Conservation (phyloP, 2,329 filamentous ascomycete genomes). For the Claviceps quebecensis region DNA sequence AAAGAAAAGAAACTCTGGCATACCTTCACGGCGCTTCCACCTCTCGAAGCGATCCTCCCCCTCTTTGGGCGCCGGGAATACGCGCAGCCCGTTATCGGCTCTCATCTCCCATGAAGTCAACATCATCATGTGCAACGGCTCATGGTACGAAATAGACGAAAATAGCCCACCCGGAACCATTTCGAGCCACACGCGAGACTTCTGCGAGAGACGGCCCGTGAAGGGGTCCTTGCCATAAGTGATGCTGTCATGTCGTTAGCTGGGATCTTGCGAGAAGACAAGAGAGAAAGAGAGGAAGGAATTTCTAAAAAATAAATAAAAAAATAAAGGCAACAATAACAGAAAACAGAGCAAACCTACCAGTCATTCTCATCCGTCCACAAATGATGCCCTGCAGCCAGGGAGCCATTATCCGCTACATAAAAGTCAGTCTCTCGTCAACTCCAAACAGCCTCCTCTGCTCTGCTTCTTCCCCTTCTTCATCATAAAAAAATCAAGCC, state of each 20-base stretch:
- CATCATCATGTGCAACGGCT: conserved; percentile 26
- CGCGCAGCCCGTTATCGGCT: conserved; percentile 19
- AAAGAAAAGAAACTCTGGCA: not conserved
- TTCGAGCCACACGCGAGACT: conserved; percentile 16
- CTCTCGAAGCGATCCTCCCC: conserved; percentile 15
- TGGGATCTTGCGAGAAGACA: not conserved
- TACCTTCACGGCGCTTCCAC: conserved; percentile 27
- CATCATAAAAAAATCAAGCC: too few species aligned
- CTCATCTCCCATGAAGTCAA: conserved; percentile 25
- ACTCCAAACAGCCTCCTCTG: too few species aligned
- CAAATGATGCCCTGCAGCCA: conserved; percentile 27
- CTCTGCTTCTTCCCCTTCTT: too few species aligned
- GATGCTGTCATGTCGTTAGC: conserved; percentile 4
- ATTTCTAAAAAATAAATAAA: not conserved
- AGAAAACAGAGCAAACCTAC: conserved; percentile 14
- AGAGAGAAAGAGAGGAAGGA: not conserved
- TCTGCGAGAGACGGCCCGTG: not conserved
- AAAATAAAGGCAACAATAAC: too few species aligned
- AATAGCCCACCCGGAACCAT: conserved; percentile 25
- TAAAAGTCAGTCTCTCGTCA: conserved; percentile 1
- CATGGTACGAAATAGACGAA: conserved; percentile 34
- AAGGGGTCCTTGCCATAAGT: conserved; percentile 4
- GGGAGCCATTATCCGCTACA: conserved; percentile 20
- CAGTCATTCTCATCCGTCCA: conserved; percentile 27
- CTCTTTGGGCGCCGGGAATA: conserved; percentile 22